Conservation (phyloP, 805 yeast genomes). For the Myxozyma kluyveri region DNA sequence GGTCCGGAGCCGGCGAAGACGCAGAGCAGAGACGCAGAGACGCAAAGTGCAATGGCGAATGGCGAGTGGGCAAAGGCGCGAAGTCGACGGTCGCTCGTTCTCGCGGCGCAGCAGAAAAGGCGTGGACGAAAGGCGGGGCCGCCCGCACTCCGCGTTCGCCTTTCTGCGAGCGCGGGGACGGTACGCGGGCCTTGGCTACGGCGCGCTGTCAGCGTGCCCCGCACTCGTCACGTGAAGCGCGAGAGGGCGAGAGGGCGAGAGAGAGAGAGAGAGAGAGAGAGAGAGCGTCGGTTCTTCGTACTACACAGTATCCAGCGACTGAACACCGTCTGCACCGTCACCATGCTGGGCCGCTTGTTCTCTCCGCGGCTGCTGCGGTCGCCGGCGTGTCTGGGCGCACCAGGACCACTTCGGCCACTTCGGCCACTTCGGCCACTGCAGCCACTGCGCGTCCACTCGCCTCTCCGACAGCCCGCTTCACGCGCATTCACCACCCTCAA, state of each 20-base stretch:
- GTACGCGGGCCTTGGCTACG: too few species aligned
- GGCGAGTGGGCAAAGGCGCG: background rate
- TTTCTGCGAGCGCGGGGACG: too few species aligned
- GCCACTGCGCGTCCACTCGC: background rate
- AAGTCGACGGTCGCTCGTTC: too few species aligned
- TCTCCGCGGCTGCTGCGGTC: background rate
- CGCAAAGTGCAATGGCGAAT: conserved; percentile 1
- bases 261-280: background rate
- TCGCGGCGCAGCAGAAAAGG: background rate
- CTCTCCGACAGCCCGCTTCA: too few species aligned
- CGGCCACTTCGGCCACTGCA: background rate
- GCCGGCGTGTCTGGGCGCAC: too few species aligned
- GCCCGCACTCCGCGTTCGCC: too few species aligned
- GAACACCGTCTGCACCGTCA: background rate
- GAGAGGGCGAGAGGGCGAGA: background rate
- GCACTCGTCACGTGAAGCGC: background rate
- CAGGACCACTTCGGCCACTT: too few species aligned
- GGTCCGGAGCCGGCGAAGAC: background rate
- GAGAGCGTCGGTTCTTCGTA: background rate
- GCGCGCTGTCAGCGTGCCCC: background rate
- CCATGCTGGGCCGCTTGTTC: background rate
- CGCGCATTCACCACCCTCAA: too few species aligned
- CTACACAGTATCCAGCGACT: too few species aligned
- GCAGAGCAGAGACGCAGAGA: background rate
- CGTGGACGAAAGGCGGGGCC: background rate